These are phyloP conservation scores for Erythrophleum ivorense DNA, from an alignment of 331 rosid genomes.

Conservation along the genomic window DNA sequence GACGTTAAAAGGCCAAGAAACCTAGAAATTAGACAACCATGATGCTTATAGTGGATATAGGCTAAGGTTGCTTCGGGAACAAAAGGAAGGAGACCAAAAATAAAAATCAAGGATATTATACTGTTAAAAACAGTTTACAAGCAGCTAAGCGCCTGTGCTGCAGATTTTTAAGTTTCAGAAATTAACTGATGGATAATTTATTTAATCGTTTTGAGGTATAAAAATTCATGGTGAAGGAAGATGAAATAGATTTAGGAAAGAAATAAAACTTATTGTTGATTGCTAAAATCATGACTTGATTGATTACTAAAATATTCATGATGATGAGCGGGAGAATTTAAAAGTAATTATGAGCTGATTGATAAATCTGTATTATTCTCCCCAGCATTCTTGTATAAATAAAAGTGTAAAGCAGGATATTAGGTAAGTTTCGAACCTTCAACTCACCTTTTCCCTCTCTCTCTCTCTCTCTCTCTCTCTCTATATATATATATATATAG, in stretches of 20 bases:
- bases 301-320: not conserved
- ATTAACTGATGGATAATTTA: not conserved
- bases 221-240: not conserved
- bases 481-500: too few relatives aligned
- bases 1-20: not conserved
- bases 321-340: not conserved
- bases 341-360: not conserved
- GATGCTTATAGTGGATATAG: not conserved
- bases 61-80: not conserved
- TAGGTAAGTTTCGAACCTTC: not conserved
- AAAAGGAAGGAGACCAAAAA: not conserved
- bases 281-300: not conserved
- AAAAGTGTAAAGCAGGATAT: not conserved
- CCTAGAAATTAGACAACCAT: not conserved
- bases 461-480: not conserved
- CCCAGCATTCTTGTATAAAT: not conserved
- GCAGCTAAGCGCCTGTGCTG: not conserved
- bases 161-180: not conserved
- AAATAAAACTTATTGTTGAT: not conserved
- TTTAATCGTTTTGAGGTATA: not conserved
- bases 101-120: not conserved
- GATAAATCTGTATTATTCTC: not conserved
- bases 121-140: not conserved
- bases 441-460: not conserved
- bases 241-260: not conserved